A percentile compares a stretch with the other conserved stretches of the same genome.
Conservation (phyloP, 441 rosid genomes). For the Gossypium schwendimanii region DNA sequence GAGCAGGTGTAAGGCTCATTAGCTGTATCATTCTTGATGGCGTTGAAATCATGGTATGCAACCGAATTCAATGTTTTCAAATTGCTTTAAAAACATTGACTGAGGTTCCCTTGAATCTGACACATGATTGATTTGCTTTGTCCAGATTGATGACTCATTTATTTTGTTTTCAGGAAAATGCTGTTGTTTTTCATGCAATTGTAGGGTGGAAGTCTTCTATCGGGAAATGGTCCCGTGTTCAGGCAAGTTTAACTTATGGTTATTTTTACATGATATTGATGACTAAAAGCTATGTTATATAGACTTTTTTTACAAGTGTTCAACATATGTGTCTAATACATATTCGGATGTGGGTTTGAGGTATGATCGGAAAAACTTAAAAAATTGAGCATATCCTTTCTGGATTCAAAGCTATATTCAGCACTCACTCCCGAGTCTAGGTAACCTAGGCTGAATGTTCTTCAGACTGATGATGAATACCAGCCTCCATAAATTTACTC, state of each 20-base stretch:
- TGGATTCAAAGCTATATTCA: background rate
- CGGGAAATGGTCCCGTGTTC: conserved; percentile 93
- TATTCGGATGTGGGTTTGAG: background rate
- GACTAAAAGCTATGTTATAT: background rate
- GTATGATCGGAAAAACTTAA: background rate
- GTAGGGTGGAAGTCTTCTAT: conserved; percentile 90
- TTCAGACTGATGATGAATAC: too few species aligned
- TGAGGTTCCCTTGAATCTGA: background rate
- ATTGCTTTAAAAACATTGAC: background rate
- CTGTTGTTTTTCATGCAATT: conserved; percentile 68
- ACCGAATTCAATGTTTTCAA: background rate
- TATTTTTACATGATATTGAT: background rate
- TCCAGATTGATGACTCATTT: conserved; percentile 9
- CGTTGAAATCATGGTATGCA: conserved; percentile 75
- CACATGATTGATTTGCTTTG: background rate
- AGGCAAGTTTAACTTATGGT: conserved; percentile 46
- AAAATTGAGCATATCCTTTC: background rate
- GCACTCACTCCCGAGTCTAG: background rate
- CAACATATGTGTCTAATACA: background rate
- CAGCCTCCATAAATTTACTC: too few species aligned
- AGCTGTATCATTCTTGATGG: conserved; percentile 80
- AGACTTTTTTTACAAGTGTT: background rate
- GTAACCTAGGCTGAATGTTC: background rate
- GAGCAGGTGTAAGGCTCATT: conserved; percentile 88
- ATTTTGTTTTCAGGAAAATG: conserved; percentile 62